Evolutionary conservation across 768 basidiomycete species (phyloP).

Genomic region (Pulveroboletus sp.): DNA sequence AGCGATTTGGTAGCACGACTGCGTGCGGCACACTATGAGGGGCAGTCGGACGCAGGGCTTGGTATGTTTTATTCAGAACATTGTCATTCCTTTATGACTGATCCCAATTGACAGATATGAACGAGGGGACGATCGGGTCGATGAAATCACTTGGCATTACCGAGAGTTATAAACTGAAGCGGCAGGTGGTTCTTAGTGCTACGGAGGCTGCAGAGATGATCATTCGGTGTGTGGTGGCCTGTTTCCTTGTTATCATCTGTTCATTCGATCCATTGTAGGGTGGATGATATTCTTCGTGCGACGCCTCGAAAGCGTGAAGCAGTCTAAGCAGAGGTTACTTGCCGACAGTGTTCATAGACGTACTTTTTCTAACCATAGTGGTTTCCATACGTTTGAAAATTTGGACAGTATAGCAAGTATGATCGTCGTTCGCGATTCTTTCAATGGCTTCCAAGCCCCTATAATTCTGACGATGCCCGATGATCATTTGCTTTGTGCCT

Average conservation of each 20-base stretch:
- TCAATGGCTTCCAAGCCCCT: too few relatives aligned
- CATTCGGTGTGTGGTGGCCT: slow-evolving; percentile 58
- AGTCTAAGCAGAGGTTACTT: slow-evolving; percentile 37
- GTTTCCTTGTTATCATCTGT: background rate
- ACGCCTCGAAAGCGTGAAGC: slow-evolving; percentile 86
- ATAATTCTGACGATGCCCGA: too few relatives aligned
- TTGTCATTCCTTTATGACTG: background rate
- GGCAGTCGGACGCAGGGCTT: slow-evolving; percentile 80
- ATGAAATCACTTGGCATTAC: slow-evolving; percentile 89
- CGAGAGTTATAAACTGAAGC: slow-evolving; percentile 96
- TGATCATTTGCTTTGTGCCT: too few relatives aligned
- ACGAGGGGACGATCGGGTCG: slow-evolving; percentile 76
- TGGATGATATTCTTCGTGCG: slow-evolving; percentile 88
- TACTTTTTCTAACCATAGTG: too few relatives aligned
- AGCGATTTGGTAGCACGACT: slow-evolving; percentile 88
- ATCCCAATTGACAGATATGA: slow-evolving; percentile 66
- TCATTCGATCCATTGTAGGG: slow-evolving; percentile 42
- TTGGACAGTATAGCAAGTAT: too few relatives aligned
- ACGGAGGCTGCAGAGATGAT: slow-evolving; percentile 99
- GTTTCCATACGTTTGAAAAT: too few relatives aligned
- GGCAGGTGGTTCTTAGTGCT: slow-evolving; percentile 91
- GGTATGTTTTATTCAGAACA: slow-evolving; percentile 47
- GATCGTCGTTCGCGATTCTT: too few relatives aligned
- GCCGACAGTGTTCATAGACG: too few relatives aligned
- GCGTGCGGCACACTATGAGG: slow-evolving; percentile 92